Evolutionary conservation across 192 early-diverging fungal species (phyloP).

Genomic region (Chytriomyces sp.): DNA sequence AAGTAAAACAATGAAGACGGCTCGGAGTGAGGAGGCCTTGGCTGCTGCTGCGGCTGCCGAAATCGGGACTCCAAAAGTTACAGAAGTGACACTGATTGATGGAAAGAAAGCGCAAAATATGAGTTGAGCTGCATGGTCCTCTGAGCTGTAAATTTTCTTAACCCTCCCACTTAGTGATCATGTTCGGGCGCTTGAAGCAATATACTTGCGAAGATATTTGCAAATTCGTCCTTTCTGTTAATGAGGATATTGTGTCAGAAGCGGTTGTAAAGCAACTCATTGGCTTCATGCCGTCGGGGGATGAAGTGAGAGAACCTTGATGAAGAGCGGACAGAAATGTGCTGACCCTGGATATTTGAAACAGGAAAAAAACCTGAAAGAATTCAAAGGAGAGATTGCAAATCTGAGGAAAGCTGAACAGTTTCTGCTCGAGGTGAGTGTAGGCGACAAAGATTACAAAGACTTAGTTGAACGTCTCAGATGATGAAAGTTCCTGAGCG

Average conservation of each 20-base stretch:
- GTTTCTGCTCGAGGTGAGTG: constrained; percentile 39
- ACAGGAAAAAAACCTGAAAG: constrained; percentile 22
- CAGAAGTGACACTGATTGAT: constrained; percentile 45
- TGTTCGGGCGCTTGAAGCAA: constrained; percentile 35
- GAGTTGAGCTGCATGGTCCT: constrained; percentile 28
- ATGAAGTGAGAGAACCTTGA: constrained; percentile 36
- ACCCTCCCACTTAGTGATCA: constrained; percentile 37
- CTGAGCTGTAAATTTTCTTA: not conserved
- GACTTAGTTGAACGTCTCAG: constrained; percentile 18
- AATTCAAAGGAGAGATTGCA: constrained; percentile 27
- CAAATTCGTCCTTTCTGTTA: constrained; percentile 18
- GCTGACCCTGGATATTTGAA: constrained; percentile 12
- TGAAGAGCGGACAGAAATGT: not conserved
- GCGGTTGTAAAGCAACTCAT: constrained; percentile 39
- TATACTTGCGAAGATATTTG: constrained; percentile 32
- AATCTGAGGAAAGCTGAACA: constrained; percentile 35
- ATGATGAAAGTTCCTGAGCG: constrained; percentile 38
- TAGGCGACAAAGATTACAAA: not conserved
- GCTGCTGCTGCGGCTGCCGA: not conserved
- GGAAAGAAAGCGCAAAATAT: constrained; percentile 51
- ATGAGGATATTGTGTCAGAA: constrained; percentile 42
- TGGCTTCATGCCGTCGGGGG: constrained; percentile 32
- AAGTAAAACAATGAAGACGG: not conserved
- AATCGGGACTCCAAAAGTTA: not conserved
- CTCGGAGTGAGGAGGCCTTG: constrained; percentile 7